Evolutionary conservation across 768 basidiomycete species (phyloP).

Genomic region (Naganishia vaughanmartiniae): DNA sequence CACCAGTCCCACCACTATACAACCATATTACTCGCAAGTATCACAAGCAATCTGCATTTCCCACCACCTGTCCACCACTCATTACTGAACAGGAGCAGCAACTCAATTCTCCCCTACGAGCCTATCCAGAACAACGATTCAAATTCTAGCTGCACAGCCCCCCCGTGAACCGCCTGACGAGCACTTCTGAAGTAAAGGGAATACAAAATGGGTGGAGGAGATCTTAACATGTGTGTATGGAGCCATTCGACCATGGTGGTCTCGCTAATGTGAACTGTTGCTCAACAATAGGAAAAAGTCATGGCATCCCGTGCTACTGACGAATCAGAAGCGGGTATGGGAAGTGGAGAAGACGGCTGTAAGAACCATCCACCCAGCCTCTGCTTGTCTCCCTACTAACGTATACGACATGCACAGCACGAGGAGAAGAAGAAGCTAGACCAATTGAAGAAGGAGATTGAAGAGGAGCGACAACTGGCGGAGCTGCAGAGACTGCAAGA

Average conservation of each 20-base stretch:
- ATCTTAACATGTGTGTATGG: conserved; percentile 88
- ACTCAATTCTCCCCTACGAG: no score
- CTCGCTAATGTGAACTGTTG: conserved; percentile 15
- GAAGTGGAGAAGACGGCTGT: conserved; percentile 95
- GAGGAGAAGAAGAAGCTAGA: conserved; percentile 98
- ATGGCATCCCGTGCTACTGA: conserved; percentile 96
- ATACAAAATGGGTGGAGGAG: conserved; percentile 89
- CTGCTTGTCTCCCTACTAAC: background rate
- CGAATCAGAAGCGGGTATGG: conserved; percentile 99
- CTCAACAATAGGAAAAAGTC: conserved; percentile 59
- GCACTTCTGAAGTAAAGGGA: conserved; percentile 2
- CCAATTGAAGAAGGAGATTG: conserved; percentile 93
- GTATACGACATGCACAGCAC: conserved; percentile 58
- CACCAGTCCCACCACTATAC: background rate
- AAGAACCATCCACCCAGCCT: conserved; percentile 50
- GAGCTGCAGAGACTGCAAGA: conserved; percentile 94
- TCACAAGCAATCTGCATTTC: background rate
- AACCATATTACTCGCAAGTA: background rate
- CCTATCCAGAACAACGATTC: background rate
- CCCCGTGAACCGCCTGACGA: conserved; percentile 7
- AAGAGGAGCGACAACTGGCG: conserved; percentile 93
- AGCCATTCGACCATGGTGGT: background rate
- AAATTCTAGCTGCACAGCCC: background rate
- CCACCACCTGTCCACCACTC: background rate
- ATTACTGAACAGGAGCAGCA: no score